Conservation (phyloP, 2,329 filamentous ascomycete genomes). For the Blumeria hordei region DNA sequence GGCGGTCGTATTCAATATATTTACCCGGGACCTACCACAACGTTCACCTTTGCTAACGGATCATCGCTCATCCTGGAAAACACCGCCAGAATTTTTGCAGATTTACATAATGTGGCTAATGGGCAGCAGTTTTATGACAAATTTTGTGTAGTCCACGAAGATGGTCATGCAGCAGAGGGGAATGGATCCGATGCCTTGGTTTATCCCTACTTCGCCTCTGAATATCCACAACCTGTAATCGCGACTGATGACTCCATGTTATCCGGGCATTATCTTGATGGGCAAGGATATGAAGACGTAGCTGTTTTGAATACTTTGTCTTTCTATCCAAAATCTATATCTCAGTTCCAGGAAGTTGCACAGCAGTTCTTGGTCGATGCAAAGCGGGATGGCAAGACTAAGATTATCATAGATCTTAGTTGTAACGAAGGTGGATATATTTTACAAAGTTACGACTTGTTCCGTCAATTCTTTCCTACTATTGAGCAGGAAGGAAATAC, state of each 20-base stretch:
- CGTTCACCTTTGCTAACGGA: slow-evolving; percentile 19
- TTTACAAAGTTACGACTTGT: too few relatives aligned
- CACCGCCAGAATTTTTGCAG: slow-evolving; percentile 15
- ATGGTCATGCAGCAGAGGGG: too few relatives aligned
- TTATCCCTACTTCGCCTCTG: slow-evolving; percentile 6
- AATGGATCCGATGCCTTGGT: too few relatives aligned
- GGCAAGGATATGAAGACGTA: slow-evolving; percentile 11
- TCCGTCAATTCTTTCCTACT: too few relatives aligned
- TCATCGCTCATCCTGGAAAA: slow-evolving; percentile 15
- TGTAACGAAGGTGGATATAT: slow-evolving; percentile 3
- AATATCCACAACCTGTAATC: slow-evolving; percentile 11
- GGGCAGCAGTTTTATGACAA: slow-evolving; percentile 11
- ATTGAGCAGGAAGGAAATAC: slow-evolving; percentile 8
- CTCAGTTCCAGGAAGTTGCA: slow-evolving; percentile 12
- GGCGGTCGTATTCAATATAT: slow-evolving; percentile 16
- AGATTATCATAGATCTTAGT: slow-evolving; percentile 38
- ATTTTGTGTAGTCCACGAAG: slow-evolving; percentile 5
- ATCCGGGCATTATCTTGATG: slow-evolving; percentile 13
- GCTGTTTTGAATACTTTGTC: slow-evolving; percentile 12
- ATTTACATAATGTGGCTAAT: slow-evolving; percentile 14
- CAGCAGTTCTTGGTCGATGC: slow-evolving; percentile 21
- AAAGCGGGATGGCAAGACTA: slow-evolving; percentile 24
- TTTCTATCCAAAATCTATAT: slow-evolving; percentile 8
- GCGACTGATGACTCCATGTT: slow-evolving; percentile 9
- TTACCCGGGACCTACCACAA: slow-evolving; percentile 18